A percentile compares a stretch with the other conserved stretches of the same genome.
Conservation (phyloP, 1,139 yeast genomes). For the Hyphopichia buzzinii region DNA sequence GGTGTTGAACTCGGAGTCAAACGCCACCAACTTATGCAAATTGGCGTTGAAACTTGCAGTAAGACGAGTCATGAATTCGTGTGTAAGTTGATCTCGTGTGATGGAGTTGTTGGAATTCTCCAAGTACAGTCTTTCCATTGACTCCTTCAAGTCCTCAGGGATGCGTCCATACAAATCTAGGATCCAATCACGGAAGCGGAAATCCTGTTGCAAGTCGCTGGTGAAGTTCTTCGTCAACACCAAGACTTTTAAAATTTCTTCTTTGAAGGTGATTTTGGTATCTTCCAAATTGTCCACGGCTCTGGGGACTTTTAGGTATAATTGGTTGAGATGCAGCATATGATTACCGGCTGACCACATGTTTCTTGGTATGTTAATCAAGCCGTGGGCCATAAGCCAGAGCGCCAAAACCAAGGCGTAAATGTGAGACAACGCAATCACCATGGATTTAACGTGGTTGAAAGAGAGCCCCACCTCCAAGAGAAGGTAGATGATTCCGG, state of each 20-base stretch:
- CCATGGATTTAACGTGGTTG: slow-evolving; percentile 59
- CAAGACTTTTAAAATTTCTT: slow-evolving; percentile 61
- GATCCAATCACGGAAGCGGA: slow-evolving; percentile 43
- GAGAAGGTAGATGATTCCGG: slow-evolving; percentile 60
- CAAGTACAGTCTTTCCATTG: slow-evolving; percentile 33
- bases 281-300: slow-evolving; percentile 66
- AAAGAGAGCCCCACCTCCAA: slow-evolving; percentile 60
- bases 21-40: slow-evolving; percentile 39
- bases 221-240: slow-evolving; percentile 42
- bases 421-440: slow-evolving; percentile 77
- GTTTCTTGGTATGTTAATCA: slow-evolving; percentile 63
- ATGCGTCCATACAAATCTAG: slow-evolving; percentile 28
- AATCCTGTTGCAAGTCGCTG: slow-evolving; percentile 28
- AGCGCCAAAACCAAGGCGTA: slow-evolving; percentile 72
- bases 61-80: slow-evolving; percentile 31
- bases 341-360: slow-evolving; percentile 50
- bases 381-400: slow-evolving; percentile 85
- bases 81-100: slow-evolving; percentile 37
- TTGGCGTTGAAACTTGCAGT: slow-evolving; percentile 38
- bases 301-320: slow-evolving; percentile 56
- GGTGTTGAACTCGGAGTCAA: slow-evolving; percentile 40
- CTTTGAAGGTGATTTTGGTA: slow-evolving; percentile 59
- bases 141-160: slow-evolving; percentile 35
- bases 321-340: slow-evolving; percentile 36
- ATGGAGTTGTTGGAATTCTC: slow-evolving; percentile 18